Evolutionary conservation across 1,284 basidiomycete species (phyloP).

Genomic region (Irpex rosettiformis): DNA sequence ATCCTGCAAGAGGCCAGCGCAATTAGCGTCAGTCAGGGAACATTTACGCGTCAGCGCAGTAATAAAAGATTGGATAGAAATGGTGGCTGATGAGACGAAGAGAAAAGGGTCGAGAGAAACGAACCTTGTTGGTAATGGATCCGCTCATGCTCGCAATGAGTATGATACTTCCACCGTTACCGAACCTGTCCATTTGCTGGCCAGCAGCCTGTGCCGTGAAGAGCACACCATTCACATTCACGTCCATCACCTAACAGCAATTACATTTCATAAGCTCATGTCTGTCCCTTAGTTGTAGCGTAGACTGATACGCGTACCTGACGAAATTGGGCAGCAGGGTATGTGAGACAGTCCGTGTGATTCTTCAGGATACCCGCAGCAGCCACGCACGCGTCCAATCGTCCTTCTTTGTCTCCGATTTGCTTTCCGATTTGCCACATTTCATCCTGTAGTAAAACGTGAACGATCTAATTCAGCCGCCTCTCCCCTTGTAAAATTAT

Average conservation of each 20-base stretch:
- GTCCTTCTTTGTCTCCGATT: slow-evolving; percentile 60
- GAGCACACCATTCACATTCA: slow-evolving; percentile 77
- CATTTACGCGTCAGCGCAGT: not conserved
- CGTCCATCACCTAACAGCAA: slow-evolving; percentile 53
- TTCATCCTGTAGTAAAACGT: slow-evolving; percentile 19
- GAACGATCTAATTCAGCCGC: not conserved
- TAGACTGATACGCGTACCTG: slow-evolving; percentile 38
- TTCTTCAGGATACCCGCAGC: slow-evolving; percentile 74
- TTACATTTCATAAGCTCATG: not conserved
- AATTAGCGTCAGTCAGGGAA: not conserved
- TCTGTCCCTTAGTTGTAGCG: not conserved
- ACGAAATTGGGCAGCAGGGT: slow-evolving; percentile 67
- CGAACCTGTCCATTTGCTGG: slow-evolving; percentile 69
- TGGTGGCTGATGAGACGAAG: not conserved
- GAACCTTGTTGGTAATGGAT: slow-evolving; percentile 75
- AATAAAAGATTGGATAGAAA: not conserved
- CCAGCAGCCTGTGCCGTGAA: slow-evolving; percentile 80
- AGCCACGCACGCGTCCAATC: slow-evolving; percentile 73
- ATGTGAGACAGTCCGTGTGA: slow-evolving; percentile 44
- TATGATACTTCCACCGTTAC: slow-evolving; percentile 75
- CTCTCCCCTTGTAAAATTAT: not conserved
- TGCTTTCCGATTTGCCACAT: slow-evolving; percentile 55
- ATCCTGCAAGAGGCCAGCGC: slow-evolving; percentile 39
- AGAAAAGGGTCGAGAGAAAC: slow-evolving; percentile 14
- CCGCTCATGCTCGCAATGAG: slow-evolving; percentile 87